These are phyloP conservation scores for Trametes versicolor DNA, from an alignment of 1,284 basidiomycete species.

Conservation along the genomic window DNA sequence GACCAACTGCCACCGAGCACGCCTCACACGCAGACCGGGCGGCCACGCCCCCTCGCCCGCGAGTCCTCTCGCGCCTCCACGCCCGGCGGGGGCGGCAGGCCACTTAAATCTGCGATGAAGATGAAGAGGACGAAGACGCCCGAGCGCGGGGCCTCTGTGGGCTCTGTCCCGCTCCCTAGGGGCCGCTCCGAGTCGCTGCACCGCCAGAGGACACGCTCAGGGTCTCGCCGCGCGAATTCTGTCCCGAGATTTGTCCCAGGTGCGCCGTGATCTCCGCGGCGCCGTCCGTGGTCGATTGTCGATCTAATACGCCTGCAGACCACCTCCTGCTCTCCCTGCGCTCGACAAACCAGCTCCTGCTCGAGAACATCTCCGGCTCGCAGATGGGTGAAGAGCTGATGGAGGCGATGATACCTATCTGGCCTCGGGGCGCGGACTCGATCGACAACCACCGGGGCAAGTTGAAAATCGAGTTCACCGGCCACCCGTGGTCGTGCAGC, in stretches of 20 bases:
- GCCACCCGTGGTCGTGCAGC: conserved; percentile 55
- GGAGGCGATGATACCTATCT: conserved; percentile 54
- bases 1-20: conserved; percentile 30
- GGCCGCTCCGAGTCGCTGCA: conserved; percentile 34
- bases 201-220: conserved; percentile 41
- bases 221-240: conserved; percentile 41
- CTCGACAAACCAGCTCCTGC: conserved; percentile 50
- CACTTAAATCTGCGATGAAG: conserved; percentile 69
- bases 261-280: conserved; percentile 26
- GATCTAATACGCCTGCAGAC: conserved; percentile 34
- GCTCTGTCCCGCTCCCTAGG: conserved; percentile 31
- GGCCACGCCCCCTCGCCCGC: conserved; percentile 34
- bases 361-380: conserved; percentile 51
- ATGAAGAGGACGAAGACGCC: conserved; percentile 57
- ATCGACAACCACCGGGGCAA: conserved; percentile 42
- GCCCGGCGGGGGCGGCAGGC: conserved; percentile 35
- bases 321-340: conserved; percentile 49
- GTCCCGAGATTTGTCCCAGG: conserved; percentile 39
- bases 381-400: conserved; percentile 51
- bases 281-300: not conserved
- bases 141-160: conserved; percentile 23
- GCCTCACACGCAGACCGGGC: conserved; percentile 24
- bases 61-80: conserved; percentile 36
- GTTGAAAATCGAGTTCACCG: conserved; percentile 54
- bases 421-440: conserved; percentile 53